These are phyloP conservation scores for Leccinellum rugosiceps DNA, from an alignment of 768 basidiomycete genomes.

Conservation along the genomic window DNA sequence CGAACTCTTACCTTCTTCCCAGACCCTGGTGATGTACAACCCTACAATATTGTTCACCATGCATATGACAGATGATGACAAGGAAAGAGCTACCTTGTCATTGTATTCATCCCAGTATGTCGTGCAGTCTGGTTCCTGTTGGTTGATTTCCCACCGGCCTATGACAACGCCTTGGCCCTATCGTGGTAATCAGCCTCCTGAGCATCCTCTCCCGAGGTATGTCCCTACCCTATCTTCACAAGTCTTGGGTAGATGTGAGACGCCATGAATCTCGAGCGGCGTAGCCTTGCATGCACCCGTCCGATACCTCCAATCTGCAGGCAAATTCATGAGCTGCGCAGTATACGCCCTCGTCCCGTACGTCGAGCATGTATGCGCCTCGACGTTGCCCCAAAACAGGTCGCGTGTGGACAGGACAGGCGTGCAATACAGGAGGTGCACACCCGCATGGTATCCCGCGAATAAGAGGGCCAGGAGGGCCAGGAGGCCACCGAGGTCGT, in stretches of 20 bases:
- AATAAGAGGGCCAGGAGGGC: background rate
- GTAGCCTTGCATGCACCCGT: slow-evolving; percentile 23
- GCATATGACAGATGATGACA: background rate
- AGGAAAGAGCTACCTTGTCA: slow-evolving; percentile 20
- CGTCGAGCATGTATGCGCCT: background rate
- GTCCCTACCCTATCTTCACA: slow-evolving; percentile 15
- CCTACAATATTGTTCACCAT: slow-evolving; percentile 10
- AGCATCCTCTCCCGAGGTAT: background rate
- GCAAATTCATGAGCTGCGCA: slow-evolving; percentile 29
- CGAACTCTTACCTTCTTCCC: slow-evolving; percentile 14
- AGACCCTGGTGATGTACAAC: slow-evolving; percentile 24
- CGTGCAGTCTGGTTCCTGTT: slow-evolving; percentile 26
- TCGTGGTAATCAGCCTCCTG: background rate
- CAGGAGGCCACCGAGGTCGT: background rate
- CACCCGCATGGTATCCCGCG: background rate
- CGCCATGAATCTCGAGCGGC: slow-evolving; percentile 21
- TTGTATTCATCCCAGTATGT: slow-evolving; percentile 24
- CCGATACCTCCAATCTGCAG: slow-evolving; percentile 14
- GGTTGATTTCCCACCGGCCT: slow-evolving; percentile 27
- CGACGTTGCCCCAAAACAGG: background rate
- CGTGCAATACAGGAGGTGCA: slow-evolving; percentile 6
- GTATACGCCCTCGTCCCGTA: slow-evolving; percentile 24
- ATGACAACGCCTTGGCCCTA: slow-evolving; percentile 19
- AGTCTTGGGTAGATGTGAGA: slow-evolving; percentile 15
- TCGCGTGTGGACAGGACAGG: slow-evolving; percentile 3